Evolutionary conservation across 139 green algal species (phyloP).

Genomic region (Spirogloea muscicola): DNA sequence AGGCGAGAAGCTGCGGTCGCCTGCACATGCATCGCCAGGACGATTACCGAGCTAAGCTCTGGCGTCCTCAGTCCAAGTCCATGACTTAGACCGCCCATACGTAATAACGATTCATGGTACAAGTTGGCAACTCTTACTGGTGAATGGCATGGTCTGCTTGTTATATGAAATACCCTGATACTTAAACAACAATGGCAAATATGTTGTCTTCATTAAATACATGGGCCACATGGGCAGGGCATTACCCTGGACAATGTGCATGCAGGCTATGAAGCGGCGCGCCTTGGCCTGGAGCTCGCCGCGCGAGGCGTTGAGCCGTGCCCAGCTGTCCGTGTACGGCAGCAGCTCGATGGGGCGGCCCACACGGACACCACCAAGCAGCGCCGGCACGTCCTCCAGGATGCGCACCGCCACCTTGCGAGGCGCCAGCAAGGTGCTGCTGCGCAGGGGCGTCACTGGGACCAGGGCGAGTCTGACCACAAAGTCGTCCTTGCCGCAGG

Average conservation of each 20-base stretch:
- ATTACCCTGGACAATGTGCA: constrained; percentile 31
- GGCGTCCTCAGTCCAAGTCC: background rate
- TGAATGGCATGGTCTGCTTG: background rate
- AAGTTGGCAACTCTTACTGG: background rate
- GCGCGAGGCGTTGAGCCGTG: background rate
- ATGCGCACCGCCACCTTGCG: no score
- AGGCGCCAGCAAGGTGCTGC: no score
- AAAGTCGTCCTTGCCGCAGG: no score
- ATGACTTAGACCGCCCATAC: background rate
- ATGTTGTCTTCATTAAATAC: background rate
- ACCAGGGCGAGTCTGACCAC: no score
- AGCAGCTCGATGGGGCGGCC: no score
- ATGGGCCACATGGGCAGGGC: background rate
- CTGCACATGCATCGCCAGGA: constrained; percentile 10
- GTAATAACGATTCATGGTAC: background rate
- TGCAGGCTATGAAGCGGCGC: constrained; percentile 5
- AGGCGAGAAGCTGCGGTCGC: constrained; percentile 15
- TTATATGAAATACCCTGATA: background rate
- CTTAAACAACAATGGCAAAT: background rate
- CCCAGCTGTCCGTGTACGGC: background rate
- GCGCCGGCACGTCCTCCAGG: no score
- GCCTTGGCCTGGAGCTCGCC: constrained; percentile 2
- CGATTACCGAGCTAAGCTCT: background rate
- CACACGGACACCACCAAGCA: no score
- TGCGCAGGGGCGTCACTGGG: no score